phyloP scores from a whole-genome alignment of 2,329 filamentous ascomycete species.

The Verticillium nonalfalfae region DNA sequence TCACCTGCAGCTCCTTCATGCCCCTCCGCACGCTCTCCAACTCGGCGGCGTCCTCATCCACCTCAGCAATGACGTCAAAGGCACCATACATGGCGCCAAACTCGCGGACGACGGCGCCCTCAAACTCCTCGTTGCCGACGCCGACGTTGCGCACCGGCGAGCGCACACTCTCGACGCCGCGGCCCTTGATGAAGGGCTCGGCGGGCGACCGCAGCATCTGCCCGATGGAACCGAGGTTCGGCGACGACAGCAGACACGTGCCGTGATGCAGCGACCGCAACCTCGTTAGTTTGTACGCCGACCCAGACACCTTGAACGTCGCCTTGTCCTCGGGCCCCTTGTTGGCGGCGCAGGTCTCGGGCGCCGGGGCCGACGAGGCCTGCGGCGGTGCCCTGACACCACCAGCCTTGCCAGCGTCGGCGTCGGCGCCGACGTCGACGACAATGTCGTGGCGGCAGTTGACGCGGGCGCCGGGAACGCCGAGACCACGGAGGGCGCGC shows the following conservation, averaged over 20 bases:
- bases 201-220: slow-evolving; percentile 72
- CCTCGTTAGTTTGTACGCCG: slow-evolving; percentile 87
- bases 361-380: background rate
- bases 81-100: slow-evolving; percentile 63
- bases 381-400: too few species aligned
- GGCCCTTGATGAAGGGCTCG: slow-evolving; percentile 67
- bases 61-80: slow-evolving; percentile 23
- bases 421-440: slow-evolving; percentile 38
- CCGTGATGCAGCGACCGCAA: slow-evolving; percentile 83
- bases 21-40: slow-evolving; percentile 53
- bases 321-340: background rate
- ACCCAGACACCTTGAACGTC: slow-evolving; percentile 80
- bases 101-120: slow-evolving; percentile 52
- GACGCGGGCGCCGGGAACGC: slow-evolving; percentile 58
- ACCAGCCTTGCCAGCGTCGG: background rate
- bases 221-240: slow-evolving; percentile 64
- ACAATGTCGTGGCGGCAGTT: slow-evolving; percentile 95
- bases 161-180: slow-evolving; percentile 86
- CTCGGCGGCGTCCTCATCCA: slow-evolving; percentile 40
- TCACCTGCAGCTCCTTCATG: slow-evolving; percentile 54
- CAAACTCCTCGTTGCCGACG: slow-evolving; percentile 39
- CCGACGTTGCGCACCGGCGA: slow-evolving; percentile 78
- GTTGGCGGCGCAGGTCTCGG: background rate
- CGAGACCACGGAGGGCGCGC: slow-evolving; percentile 62
- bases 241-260: slow-evolving; percentile 76